A percentile compares a stretch with the other conserved stretches of the same genome.
These are phyloP conservation scores for Fraxinus greggii DNA, from an alignment of 305 asterid species.

Conservation along the genomic window DNA sequence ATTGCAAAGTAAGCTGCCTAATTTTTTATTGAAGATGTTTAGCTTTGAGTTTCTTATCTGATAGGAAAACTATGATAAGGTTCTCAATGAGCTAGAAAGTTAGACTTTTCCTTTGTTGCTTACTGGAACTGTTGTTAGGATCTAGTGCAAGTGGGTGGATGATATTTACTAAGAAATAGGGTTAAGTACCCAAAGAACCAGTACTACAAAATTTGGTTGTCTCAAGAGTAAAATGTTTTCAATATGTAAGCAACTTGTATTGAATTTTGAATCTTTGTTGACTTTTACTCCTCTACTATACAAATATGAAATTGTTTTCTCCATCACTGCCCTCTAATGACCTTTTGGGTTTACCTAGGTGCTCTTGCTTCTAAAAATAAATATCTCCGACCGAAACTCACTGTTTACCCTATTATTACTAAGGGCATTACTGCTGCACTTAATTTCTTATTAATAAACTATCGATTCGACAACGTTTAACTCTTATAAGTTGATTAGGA, in stretches of 20 bases:
- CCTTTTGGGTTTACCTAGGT: neutral
- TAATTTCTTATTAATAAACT: neutral
- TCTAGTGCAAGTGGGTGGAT: neutral
- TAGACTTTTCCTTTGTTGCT: neutral
- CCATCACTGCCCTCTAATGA: neutral
- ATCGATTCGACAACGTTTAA: neutral
- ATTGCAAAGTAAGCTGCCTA: conserved; percentile 57
- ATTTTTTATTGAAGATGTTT: conserved; percentile 22
- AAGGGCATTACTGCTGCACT: neutral
- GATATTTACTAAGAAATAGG: neutral
- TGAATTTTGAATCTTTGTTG: neutral
- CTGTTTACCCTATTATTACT: neutral
- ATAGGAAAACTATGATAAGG: neutral
- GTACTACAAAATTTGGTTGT: neutral
- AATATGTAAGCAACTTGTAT: neutral
- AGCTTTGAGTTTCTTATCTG: neutral
- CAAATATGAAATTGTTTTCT: neutral
- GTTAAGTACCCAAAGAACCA: neutral
- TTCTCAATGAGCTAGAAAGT: neutral
- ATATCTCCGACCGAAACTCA: neutral
- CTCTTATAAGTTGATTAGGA: neutral
- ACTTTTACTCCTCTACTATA: neutral
- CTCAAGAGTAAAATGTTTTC: neutral
- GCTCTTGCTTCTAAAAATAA: neutral
- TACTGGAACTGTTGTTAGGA: neutral